Percentiles rank a stretch among this genome's conserved stretches.
Conservation (phyloP, 169 alveolate species). For the Eimeria acervulina region DNA sequence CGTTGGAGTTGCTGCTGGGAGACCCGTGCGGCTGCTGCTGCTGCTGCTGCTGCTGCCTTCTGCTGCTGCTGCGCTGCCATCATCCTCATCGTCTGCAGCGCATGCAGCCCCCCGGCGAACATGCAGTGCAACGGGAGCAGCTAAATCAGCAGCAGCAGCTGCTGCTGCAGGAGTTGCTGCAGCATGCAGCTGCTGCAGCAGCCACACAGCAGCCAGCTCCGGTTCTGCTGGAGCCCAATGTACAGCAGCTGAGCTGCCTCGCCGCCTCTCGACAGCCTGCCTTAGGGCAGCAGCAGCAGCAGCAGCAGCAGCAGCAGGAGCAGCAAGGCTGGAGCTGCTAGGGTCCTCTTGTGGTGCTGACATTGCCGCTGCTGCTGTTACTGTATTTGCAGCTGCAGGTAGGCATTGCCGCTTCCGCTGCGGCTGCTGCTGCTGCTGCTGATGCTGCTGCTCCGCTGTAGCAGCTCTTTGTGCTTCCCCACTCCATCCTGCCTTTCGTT, state of each 20-base stretch:
- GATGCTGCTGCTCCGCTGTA: conserved; percentile 61
- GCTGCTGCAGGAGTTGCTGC: conserved; percentile 66
- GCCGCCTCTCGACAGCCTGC: neutral
- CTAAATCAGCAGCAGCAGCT: conserved; percentile 1
- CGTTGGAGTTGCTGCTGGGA: conserved; percentile 25
- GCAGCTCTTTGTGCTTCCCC: neutral
- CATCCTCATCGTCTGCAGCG: conserved; percentile 61
- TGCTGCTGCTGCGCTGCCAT: conserved; percentile 45
- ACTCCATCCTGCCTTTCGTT: conserved; percentile 29
- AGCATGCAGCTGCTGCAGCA: conserved; percentile 74
- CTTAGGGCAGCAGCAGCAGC: conserved; percentile 60
- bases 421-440: conserved; percentile 65
- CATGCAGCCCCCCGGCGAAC: conserved; percentile 54
- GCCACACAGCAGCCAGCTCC: conserved; percentile 62
- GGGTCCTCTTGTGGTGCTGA: neutral
- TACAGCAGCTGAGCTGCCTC: conserved; percentile 16
- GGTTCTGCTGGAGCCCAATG: conserved; percentile 13
- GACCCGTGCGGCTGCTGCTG: conserved; percentile 73
- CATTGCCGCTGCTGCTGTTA: neutral
- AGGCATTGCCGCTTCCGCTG: conserved; percentile 26
- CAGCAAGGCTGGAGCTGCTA: neutral
- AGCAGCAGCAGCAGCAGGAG: conserved; percentile 45
- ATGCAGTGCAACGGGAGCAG: conserved; percentile 44
- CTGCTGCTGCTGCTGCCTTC: conserved; percentile 63
- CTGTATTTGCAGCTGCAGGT: neutral